These are phyloP conservation scores for Nemania sp. DNA, from an alignment of 2,329 filamentous ascomycete species.

Conservation along the genomic window DNA sequence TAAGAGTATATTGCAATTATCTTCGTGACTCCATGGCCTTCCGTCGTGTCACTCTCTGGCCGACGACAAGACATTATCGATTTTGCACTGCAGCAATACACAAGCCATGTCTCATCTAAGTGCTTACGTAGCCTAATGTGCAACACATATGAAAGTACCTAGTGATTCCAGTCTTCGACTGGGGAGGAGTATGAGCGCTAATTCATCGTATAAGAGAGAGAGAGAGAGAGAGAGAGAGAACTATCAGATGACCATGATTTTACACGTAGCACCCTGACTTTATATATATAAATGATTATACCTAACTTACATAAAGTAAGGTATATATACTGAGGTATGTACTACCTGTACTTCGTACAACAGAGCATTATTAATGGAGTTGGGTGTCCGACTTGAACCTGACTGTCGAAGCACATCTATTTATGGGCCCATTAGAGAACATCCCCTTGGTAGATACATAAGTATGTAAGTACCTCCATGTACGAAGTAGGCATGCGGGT, in stretches of 20 bases:
- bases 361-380: background rate
- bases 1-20: background rate
- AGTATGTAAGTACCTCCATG: slow-evolving; percentile 1
- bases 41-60: background rate
- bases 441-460: too few species aligned
- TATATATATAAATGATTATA: too few species aligned
- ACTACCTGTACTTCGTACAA: too few species aligned
- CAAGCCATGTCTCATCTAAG: slow-evolving; percentile 4
- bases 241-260: too few species aligned
- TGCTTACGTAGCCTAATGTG: background rate
- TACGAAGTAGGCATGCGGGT: slow-evolving; percentile 11
- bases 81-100: background rate
- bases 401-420: slow-evolving; percentile 4
- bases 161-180: too few species aligned
- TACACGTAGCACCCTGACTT: too few species aligned
- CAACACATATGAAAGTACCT: too few species aligned
- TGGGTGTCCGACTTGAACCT: background rate
- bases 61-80: background rate
- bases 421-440: background rate
- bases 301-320: too few species aligned
- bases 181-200: background rate
- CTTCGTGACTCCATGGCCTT: background rate
- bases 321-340: too few species aligned
- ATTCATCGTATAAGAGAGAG: background rate
- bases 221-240: too few species aligned